phyloP scores from a whole-genome alignment of 306 rosid genomes.

The Cercis canadensis region DNA sequence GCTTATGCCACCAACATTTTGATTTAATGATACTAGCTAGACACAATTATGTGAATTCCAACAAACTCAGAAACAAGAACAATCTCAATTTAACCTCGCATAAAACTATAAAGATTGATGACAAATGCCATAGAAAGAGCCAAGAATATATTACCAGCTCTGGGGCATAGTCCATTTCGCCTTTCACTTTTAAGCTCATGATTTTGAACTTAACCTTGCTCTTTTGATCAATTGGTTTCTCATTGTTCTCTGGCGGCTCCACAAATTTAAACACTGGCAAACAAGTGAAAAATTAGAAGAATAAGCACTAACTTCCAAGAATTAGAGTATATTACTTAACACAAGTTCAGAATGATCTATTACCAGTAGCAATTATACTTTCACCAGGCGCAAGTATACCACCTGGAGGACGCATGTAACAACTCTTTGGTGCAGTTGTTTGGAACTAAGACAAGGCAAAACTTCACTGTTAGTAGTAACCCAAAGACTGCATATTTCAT shows the following conservation, averaged over 20 bases:
- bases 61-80: slow-evolving; percentile 1
- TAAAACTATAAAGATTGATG: too few species aligned
- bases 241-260: slow-evolving; percentile 87
- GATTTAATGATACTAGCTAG: slow-evolving; percentile 1
- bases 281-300: slow-evolving; percentile 37
- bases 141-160: slow-evolving; percentile 68
- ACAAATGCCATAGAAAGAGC: slow-evolving; percentile 15
- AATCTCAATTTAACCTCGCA: slow-evolving; percentile 13
- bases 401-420: slow-evolving; percentile 95
- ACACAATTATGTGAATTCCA: slow-evolving; percentile 2
- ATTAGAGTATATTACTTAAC: slow-evolving; percentile 14
- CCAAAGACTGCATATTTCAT: background rate
- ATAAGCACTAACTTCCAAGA: slow-evolving; percentile 21
- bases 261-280: slow-evolving; percentile 88
- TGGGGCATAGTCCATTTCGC: slow-evolving; percentile 81
- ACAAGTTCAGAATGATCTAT: slow-evolving; percentile 35
- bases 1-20: background rate
- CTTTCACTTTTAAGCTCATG: slow-evolving; percentile 90
- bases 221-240: slow-evolving; percentile 71
- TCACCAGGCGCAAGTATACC: slow-evolving; percentile 88
- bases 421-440: slow-evolving; percentile 96
- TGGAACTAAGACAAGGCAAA: slow-evolving; percentile 70
- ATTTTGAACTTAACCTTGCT: slow-evolving; percentile 92
- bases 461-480: slow-evolving; percentile 23
- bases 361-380: slow-evolving; percentile 82